Evolutionary conservation across 129 eudicot species (phyloP).

Genomic region (Cynara cardunculus): DNA sequence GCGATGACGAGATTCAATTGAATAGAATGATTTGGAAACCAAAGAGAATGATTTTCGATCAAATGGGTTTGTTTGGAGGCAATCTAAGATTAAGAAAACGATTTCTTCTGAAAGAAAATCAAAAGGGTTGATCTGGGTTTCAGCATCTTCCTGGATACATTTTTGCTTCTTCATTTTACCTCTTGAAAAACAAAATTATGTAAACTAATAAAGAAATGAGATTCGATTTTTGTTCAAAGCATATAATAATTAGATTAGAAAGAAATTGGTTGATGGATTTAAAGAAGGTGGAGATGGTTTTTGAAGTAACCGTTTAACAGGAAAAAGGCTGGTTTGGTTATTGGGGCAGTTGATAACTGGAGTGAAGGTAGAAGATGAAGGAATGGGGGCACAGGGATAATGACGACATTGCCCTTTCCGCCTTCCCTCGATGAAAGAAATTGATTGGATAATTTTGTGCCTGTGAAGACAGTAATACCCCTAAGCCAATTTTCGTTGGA

Average conservation of each 20-base stretch:
- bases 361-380: conserved; percentile 43
- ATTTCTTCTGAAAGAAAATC: conserved; percentile 73
- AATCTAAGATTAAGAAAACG: conserved; percentile 62
- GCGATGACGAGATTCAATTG: conserved; percentile 69
- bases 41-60: conserved; percentile 76
- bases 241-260: background rate
- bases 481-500: background rate
- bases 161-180: conserved; percentile 63
- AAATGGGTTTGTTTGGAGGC: conserved; percentile 46
- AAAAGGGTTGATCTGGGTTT: conserved; percentile 37
- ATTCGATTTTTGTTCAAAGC: background rate
- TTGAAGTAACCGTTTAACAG: conserved; percentile 56
- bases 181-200: background rate
- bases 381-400: background rate
- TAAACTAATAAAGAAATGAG: background rate
- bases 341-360: conserved; percentile 44
- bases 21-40: conserved; percentile 58
- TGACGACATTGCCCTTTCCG: conserved; percentile 34
- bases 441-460: conserved; percentile 13
- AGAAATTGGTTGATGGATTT: conserved; percentile 10
- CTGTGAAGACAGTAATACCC: conserved; percentile 36
- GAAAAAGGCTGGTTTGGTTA: conserved; percentile 35
- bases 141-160: conserved; percentile 8
- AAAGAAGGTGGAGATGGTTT: background rate
- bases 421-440: background rate